These are phyloP conservation scores for Singerocomus rubriflavus DNA, from an alignment of 1,284 basidiomycete species.

Conservation along the genomic window DNA sequence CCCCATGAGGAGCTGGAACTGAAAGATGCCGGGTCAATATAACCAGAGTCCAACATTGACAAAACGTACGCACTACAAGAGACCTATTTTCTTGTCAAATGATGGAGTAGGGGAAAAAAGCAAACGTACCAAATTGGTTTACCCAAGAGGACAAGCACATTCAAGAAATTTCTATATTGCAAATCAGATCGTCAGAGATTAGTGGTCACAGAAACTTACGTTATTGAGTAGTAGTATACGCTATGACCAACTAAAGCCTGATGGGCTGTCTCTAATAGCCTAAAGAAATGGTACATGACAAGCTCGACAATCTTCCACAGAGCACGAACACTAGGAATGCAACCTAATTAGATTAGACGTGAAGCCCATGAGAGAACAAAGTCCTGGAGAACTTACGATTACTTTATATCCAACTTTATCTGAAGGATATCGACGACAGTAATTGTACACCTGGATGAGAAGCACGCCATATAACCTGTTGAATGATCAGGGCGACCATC, in stretches of 20 bases:
- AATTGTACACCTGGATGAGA: constrained; percentile 50
- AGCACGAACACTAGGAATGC: constrained; percentile 21
- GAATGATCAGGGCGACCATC: not conserved
- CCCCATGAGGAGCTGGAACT: constrained; percentile 59
- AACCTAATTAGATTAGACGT: constrained; percentile 15
- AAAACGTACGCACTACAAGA: constrained; percentile 20
- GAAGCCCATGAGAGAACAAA: not conserved
- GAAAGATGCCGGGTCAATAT: not conserved
- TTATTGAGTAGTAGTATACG: constrained; percentile 55
- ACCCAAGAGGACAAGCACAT: constrained; percentile 38
- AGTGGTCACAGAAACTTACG: constrained; percentile 33
- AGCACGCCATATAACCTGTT: constrained; percentile 48
- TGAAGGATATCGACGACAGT: constrained; percentile 52
- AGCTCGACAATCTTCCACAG: not conserved
- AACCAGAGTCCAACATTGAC: not conserved
- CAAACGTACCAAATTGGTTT: constrained; percentile 47
- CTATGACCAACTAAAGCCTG: constrained; percentile 53
- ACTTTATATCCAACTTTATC: constrained; percentile 54
- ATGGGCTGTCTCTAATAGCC: constrained; percentile 50
- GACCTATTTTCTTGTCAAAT: constrained; percentile 20
- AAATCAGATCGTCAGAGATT: constrained; percentile 8
- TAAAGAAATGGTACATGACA: constrained; percentile 23
- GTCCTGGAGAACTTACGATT: constrained; percentile 41
- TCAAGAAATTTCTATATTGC: constrained; percentile 45
- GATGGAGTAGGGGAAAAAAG: not conserved